Evolutionary conservation across 306 rosid genomes (phyloP), one percentile per base, ranked within the genome.

Genomic region (Malus fusca): DNA sequence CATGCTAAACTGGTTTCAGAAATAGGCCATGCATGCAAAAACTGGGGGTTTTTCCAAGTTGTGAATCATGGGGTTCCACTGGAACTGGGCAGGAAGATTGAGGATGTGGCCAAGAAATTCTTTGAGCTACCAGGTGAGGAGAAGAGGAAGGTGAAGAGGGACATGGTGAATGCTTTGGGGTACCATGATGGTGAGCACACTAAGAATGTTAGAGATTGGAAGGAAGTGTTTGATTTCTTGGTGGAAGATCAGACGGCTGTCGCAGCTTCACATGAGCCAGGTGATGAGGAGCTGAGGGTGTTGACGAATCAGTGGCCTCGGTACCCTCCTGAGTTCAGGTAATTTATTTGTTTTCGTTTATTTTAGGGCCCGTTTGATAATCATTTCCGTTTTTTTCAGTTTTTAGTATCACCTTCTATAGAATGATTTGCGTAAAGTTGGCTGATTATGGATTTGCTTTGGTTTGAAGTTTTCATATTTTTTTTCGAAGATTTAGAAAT

Each of bases 1-100:
- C 44, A 42, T 42, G 44, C 12, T 2, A 42, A 42, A 42, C 44
- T 42, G 44, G 44, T 42, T 8, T 42, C 44, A 42, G 44, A 42
- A 42, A 42, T 42, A 23, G 92, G 89, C 55, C 74, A 73, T 6
- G 97, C 97, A 1, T 88, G 98, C 79, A 78, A 86, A 76, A 76
- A 70, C 0, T 95, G 93, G 97, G 97, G 98, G 17, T 95, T 95
- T 71, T 95, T 95, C 70, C 97, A 93, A 58, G 93, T 89, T 26
- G 77, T 86, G 43, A 91, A 91, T 64, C 98, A 91, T 77, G 89
- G 90, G 69, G 89, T 91, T 6, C 88, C 92, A 0, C 60, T 77
- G 65, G 88, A 83, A 13, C 44, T 77, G 68, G 64, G 71, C 9
- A 22, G 75, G 52, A 87, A 75, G 53, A 71, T 85, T 25, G 90